Base-by-base conservation (phyloP, 2,329 filamentous ascomycete genomes). In the Akanthomyces uredinophilus region DNA sequence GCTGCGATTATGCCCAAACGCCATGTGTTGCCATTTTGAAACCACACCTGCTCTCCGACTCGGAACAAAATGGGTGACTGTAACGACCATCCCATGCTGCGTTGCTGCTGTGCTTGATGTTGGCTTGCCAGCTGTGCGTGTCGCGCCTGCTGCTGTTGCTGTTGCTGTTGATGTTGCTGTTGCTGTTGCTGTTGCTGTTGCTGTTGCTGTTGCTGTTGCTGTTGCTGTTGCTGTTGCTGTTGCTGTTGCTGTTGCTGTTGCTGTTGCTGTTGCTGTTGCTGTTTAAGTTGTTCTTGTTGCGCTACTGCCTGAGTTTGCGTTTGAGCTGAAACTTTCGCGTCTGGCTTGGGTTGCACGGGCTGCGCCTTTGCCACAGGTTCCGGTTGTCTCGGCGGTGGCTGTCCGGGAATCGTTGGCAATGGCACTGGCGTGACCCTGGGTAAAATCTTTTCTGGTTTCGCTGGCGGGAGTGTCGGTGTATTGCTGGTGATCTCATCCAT, bases 41-140 rank as follows among this genome's bases (percentile, higher is more conserved):
- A 83, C 81, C 81, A 83, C 6, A 82, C 78, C 18, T 82, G 70
- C 64, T 83, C 81, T 44, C 81, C 81, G 1, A 73, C 70, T 57
- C 80, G 76, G 65, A 81, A 83, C 10, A 82, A 69, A 3, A 73
- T 65, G 18, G 72, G 65, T 62, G 70, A 66, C 63, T 75, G 72
- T 41, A 77, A 64, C 20, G 68, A 66, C 75, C 75, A 77, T 37
- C 63, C 63, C 27, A 67, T 56, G 11, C 55, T 47, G 24, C 35
- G 35, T 11, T 55, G 59, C 44, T 55, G 59, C n/a, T 55, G 59
- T 7, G 44, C 16, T 16, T 59, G 56, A 11, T 56, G 53, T 39
- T 56, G 39, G 16, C 27, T n/a, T 7, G 47, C 44, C 46, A 41
- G 54, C 18, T 69, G 68, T 5, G 64, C 60, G n/a, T 66, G 65